A percentile compares a stretch with the other conserved stretches of the same genome.
Conservation (phyloP, 805 yeast genomes). For the Cyberlindnera petersonii region DNA sequence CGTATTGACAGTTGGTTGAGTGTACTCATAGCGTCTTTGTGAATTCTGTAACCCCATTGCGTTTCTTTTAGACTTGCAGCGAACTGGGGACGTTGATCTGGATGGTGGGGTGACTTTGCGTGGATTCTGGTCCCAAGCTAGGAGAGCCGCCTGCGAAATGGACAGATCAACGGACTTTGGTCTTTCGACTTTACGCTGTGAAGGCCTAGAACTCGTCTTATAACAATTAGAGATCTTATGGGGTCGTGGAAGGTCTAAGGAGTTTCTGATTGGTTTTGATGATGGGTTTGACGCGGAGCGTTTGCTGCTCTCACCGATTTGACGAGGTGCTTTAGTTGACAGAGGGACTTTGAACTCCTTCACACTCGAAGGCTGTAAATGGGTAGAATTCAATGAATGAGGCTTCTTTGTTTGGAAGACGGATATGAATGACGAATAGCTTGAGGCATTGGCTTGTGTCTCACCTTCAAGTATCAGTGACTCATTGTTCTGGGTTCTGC, state of each 20-base stretch:
- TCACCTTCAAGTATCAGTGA: conserved; percentile 12
- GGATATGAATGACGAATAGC: conserved; percentile 26
- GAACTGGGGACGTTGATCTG: conserved; percentile 15
- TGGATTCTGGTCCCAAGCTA: conserved; percentile 26
- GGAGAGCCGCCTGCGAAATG: conserved; percentile 24
- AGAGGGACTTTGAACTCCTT: conserved; percentile 17
- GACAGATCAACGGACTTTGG: conserved; percentile 27
- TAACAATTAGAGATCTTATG: conserved; percentile 4
- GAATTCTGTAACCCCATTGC: not conserved
- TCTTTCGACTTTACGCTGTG: conserved; percentile 15
- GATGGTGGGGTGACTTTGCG: conserved; percentile 15
- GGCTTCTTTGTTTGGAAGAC: conserved; percentile 17
- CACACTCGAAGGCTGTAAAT: not conserved
- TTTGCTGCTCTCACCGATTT: not conserved
- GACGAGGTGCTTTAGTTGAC: not conserved
- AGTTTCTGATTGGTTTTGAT: conserved; percentile 6
- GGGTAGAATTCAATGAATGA: not conserved
- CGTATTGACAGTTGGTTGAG: conserved; percentile 27
- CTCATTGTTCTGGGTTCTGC: conserved; percentile 14
- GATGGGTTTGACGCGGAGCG: conserved; percentile 6
- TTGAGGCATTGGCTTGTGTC: conserved; percentile 19
- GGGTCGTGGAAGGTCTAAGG: conserved; percentile 19
- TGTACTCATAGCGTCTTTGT: conserved; percentile 23
- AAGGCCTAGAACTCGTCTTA: conserved; percentile 10
- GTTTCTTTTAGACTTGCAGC: conserved; percentile 1